phyloP scores from a whole-genome alignment of 257 asterid species.

The Handroanthus guayacan region DNA sequence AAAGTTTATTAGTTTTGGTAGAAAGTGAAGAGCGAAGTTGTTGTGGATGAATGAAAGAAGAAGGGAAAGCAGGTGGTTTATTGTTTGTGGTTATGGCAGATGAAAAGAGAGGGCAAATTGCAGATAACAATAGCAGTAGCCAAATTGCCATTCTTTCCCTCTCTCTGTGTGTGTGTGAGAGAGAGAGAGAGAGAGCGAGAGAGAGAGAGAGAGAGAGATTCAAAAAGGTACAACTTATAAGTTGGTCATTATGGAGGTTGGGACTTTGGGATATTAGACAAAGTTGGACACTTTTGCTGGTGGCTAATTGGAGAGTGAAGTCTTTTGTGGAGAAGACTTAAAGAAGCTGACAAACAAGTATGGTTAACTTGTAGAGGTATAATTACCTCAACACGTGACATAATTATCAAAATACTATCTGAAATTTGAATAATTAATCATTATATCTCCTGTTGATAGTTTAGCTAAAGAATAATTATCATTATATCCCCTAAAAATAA shows the following conservation, averaged over 20 bases:
- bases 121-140: slow-evolving; percentile 31
- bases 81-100: slow-evolving; percentile 31
- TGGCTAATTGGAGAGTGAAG: neutral
- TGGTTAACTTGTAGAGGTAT: neutral
- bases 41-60: slow-evolving; percentile 48
- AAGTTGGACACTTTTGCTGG: slow-evolving; percentile 7
- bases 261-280: slow-evolving; percentile 33
- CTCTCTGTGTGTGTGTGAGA: slow-evolving; percentile 13
- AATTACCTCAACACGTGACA: too few relatives aligned
- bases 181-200: slow-evolving; percentile 22
- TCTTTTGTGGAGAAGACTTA: neutral
- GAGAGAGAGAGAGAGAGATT: slow-evolving; percentile 20
- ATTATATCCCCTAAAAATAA: too few relatives aligned
- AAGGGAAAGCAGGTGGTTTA: slow-evolving; percentile 47
- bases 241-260: slow-evolving; percentile 30
- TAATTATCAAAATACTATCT: too few relatives aligned
- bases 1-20: slow-evolving; percentile 38
- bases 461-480: too few relatives aligned
- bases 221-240: slow-evolving; percentile 9
- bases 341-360: neutral
- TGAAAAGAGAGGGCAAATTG: slow-evolving; percentile 26
- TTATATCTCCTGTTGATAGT: too few relatives aligned
- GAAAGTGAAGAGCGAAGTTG: slow-evolving; percentile 15
- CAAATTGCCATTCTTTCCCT: slow-evolving; percentile 39
- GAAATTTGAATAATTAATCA: too few relatives aligned